Percentiles rank a stretch among this genome's conserved stretches.
These are phyloP conservation scores for Malus fusca DNA, from an alignment of 306 rosid species.

Conservation along the genomic window DNA sequence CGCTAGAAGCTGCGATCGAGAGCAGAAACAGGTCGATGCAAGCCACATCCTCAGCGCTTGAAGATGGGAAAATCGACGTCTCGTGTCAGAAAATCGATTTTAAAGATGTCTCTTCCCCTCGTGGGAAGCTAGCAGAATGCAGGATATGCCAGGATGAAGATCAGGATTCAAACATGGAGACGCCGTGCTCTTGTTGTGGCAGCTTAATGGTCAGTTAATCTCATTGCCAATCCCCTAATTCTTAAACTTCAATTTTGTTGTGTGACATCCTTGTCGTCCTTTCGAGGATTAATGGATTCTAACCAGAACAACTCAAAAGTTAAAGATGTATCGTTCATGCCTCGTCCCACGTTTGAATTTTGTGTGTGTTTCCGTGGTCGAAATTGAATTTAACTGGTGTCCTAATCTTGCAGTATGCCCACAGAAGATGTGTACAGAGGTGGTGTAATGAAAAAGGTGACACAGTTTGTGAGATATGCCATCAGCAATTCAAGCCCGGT, in stretches of 20 bases:
- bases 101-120: conserved; percentile 22
- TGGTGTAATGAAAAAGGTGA: conserved; percentile 99
- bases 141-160: conserved; percentile 97
- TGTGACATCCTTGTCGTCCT: not conserved
- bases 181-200: conserved; percentile 96
- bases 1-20: conserved; percentile 82
- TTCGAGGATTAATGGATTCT: not conserved
- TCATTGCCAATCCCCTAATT: not conserved
- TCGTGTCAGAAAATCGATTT: conserved; percentile 31
- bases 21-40: conserved; percentile 56
- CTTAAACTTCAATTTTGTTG: not conserved
- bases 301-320: not conserved
- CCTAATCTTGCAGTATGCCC: conserved; percentile 70
- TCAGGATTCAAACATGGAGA: conserved; percentile 79
- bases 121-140: conserved; percentile 64
- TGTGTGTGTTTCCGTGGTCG: not conserved
- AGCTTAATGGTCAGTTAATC: conserved; percentile 67
- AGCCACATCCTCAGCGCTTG: conserved; percentile 47
- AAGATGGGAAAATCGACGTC: conserved; percentile 25
- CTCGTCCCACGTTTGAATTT: not conserved
- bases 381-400: not conserved
- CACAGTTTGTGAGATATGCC: conserved; percentile 92
- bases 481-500: conserved; percentile 81
- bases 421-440: conserved; percentile 79
- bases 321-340: not conserved